Percentiles rank a stretch among this genome's conserved stretches.
phyloP scores from a whole-genome alignment of 495 filamentous ascomycete species.

The Xylaria longipes region DNA sequence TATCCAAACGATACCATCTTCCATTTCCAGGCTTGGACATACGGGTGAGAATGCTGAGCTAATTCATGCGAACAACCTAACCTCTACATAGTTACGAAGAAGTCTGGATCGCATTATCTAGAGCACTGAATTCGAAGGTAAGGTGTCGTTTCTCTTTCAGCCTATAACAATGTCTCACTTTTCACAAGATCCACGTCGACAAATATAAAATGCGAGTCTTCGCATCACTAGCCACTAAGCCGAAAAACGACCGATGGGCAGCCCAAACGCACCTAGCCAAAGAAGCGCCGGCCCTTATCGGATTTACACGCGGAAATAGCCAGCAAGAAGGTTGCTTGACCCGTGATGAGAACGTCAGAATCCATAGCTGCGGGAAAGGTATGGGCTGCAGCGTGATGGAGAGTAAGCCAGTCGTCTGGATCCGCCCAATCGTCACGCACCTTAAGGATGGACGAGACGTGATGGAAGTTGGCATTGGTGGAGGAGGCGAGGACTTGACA shows the following conservation, averaged over 20 bases:
- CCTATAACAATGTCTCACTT: neutral
- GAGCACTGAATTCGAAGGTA: conserved; percentile 70
- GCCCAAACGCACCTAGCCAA: conserved; percentile 49
- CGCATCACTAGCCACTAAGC: conserved; percentile 60
- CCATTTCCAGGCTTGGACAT: conserved; percentile 90
- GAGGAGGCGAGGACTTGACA: conserved; percentile 76
- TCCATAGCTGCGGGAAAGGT: conserved; percentile 88
- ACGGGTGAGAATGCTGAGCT: conserved; percentile 63
- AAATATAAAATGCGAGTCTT: conserved; percentile 80
- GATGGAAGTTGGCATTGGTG: conserved; percentile 77
- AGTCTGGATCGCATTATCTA: conserved; percentile 84
- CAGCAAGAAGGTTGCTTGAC: conserved; percentile 75
- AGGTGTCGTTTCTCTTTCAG: neutral
- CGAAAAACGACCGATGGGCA: conserved; percentile 38
- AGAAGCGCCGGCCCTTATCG: conserved; percentile 73
- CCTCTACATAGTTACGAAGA: conserved; percentile 68
- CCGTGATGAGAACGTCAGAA: conserved; percentile 62
- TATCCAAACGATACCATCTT: conserved; percentile 82
- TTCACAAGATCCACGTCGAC: conserved; percentile 77
- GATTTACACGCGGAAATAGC: conserved; percentile 78
- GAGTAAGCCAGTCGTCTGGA: conserved; percentile 69
- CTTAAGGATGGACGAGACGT: conserved; percentile 63
- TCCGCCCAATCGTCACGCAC: conserved; percentile 75
- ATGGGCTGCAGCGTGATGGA: conserved; percentile 65
- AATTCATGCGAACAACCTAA: neutral